Evolutionary conservation across 108 stramenopile species (phyloP).

Genomic region (Phaeodactylum tricornutum): DNA sequence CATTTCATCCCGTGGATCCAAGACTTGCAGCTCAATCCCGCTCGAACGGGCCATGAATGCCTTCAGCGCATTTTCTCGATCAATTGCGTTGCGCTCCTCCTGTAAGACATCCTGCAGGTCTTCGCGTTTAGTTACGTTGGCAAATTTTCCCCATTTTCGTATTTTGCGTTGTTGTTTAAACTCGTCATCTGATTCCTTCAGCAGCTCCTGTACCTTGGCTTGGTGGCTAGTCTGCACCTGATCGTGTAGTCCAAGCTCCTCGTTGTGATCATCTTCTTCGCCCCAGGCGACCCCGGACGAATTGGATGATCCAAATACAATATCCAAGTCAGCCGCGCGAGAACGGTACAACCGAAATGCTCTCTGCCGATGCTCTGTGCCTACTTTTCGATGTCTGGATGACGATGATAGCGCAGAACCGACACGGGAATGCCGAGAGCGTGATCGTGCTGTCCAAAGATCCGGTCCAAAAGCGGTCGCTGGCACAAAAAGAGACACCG

Average conservation of each 20-base stretch:
- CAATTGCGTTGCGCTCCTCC: conserved; percentile 31
- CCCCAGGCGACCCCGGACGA: conserved; percentile 3
- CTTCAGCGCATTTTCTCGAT: conserved; percentile 40
- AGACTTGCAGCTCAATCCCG: conserved; percentile 43
- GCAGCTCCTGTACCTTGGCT: conserved; percentile 22
- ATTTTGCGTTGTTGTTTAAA: conserved; percentile 50
- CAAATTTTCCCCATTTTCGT: conserved; percentile 58
- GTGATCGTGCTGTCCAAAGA: too few species aligned
- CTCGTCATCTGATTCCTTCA: conserved; percentile 49
- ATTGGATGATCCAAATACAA: conserved; percentile 11
- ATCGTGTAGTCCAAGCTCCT: neutral
- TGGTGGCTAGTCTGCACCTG: conserved; percentile 8
- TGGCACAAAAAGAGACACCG: too few species aligned
- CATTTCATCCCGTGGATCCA: conserved; percentile 30
- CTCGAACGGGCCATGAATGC: conserved; percentile 30
- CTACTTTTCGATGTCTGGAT: too few species aligned
- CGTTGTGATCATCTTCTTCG: conserved; percentile 10
- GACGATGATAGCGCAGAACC: too few species aligned
- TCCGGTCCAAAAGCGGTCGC: too few species aligned
- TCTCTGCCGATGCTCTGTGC: too few species aligned
- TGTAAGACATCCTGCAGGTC: conserved; percentile 36
- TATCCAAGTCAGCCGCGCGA: too few species aligned
- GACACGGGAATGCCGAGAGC: too few species aligned
- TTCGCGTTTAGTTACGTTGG: conserved; percentile 38
- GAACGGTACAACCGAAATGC: too few species aligned